A percentile compares a stretch with the other conserved stretches of the same genome.
Conservation (phyloP, 1,284 basidiomycete species). For the Cryptococcus hybrid region DNA sequence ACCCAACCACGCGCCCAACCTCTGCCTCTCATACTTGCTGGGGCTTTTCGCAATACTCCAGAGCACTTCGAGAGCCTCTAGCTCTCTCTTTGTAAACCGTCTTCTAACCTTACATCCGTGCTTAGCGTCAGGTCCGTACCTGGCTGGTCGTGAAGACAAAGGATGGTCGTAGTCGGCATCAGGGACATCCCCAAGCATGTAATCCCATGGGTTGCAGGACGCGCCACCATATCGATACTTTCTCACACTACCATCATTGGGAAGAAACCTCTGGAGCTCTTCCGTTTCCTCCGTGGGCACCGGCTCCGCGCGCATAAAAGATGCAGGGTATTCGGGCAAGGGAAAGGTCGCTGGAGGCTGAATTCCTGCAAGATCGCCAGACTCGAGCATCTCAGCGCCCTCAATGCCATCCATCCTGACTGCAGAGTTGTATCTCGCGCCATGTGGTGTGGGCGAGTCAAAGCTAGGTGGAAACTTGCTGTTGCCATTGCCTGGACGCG, state of each 20-base stretch:
- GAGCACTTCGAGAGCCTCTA: slow-evolving; percentile 20
- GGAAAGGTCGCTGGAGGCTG: slow-evolving; percentile 20
- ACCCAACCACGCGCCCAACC: slow-evolving; percentile 25
- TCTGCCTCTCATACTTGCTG: slow-evolving; percentile 22
- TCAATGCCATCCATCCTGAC: background rate
- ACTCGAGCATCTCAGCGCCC: background rate
- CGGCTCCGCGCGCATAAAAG: slow-evolving; percentile 17
- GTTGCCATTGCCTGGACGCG: background rate
- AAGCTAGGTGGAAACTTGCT: background rate
- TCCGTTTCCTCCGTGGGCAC: slow-evolving; percentile 17
- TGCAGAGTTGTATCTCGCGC: background rate
- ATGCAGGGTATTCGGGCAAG: slow-evolving; percentile 9
- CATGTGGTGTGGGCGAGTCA: background rate
- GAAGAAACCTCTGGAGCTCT: background rate
- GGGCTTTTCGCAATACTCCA: slow-evolving; percentile 23
- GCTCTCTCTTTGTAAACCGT: slow-evolving; percentile 17
- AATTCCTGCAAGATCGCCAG: slow-evolving; percentile 14
- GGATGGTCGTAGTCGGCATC: background rate
- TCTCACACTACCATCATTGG: background rate
- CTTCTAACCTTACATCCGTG: slow-evolving; percentile 15
- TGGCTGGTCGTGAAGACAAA: slow-evolving; percentile 4
- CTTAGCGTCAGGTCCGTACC: slow-evolving; percentile 13
- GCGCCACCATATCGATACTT: slow-evolving; percentile 3
- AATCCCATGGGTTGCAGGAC: slow-evolving; percentile 26
- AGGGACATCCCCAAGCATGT: slow-evolving; percentile 10